phyloP scores from a whole-genome alignment of 2,329 filamentous ascomycete genomes.

The Verticillium isaacii region DNA sequence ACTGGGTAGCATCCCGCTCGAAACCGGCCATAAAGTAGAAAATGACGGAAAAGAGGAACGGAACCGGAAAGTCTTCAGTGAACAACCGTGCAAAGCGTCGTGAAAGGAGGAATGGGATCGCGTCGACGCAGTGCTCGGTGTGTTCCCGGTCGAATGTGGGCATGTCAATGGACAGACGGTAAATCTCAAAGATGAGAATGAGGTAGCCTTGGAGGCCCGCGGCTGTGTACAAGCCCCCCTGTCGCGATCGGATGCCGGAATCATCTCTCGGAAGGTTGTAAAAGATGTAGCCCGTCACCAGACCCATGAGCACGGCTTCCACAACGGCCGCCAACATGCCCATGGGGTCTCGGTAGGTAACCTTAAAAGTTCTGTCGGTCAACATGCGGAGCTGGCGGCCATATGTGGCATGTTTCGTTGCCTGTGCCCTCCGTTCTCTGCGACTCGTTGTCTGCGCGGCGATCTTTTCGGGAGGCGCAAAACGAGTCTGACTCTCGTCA shows the following conservation, averaged over 20 bases:
- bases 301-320: constrained; percentile 65
- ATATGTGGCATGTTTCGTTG: constrained; percentile 48
- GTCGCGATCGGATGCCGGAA: constrained; percentile 66
- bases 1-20: constrained; percentile 55
- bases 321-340: constrained; percentile 67
- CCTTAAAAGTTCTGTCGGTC: constrained; percentile 63
- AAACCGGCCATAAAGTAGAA: constrained; percentile 79
- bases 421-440: constrained; percentile 4
- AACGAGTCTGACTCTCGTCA: constrained; percentile 14
- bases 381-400: constrained; percentile 60
- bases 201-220: constrained; percentile 71
- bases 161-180: constrained; percentile 70
- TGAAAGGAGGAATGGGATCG: constrained; percentile 66
- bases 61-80: constrained; percentile 69
- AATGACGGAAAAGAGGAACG: constrained; percentile 64
- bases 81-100: constrained; percentile 63
- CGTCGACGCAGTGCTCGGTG: constrained; percentile 66
- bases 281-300: constrained; percentile 72
- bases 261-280: constrained; percentile 59
- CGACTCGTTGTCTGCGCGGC: background rate
- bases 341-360: constrained; percentile 72
- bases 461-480: constrained; percentile 14
- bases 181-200: constrained; percentile 71
- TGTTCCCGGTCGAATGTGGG: constrained; percentile 71
- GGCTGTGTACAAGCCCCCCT: constrained; percentile 69